These are phyloP conservation scores for Phialophora macrospora DNA, from an alignment of 2,329 filamentous ascomycete genomes.

Conservation along the genomic window DNA sequence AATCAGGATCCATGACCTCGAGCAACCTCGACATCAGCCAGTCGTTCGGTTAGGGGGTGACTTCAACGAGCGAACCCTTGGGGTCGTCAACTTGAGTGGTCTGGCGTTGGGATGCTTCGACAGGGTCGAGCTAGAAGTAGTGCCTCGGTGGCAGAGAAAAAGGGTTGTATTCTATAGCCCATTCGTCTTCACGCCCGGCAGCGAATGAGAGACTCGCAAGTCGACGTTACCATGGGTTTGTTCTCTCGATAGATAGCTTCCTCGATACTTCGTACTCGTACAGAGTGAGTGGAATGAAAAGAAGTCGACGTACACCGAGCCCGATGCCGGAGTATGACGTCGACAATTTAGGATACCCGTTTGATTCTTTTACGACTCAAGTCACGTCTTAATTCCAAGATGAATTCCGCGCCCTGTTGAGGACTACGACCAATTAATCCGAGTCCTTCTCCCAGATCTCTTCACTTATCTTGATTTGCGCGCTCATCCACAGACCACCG, in stretches of 20 bases:
- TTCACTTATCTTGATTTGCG: not conserved
- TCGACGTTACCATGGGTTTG: not conserved
- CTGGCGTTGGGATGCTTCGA: not conserved
- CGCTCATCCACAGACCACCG: not conserved
- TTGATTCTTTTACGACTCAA: not conserved
- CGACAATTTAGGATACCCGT: not conserved
- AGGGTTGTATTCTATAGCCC: not conserved
- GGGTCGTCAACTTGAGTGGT: not conserved
- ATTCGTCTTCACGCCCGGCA: not conserved
- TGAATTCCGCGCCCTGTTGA: not conserved
- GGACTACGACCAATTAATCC: not conserved
- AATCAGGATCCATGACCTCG: not conserved
- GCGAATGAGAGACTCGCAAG: not conserved
- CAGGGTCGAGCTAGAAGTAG: not conserved
- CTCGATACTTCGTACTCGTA: no score
- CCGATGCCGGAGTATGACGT: constrained; percentile 21
- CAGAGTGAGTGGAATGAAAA: not conserved
- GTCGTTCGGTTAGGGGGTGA: not conserved
- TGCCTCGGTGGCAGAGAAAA: not conserved
- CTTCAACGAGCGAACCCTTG: not conserved
- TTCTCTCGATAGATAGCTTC: not conserved
- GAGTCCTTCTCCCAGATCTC: not conserved
- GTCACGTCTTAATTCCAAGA: not conserved
- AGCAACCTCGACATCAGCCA: constrained; percentile 2
- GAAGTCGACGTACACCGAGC: not conserved